A percentile compares a stretch with the other conserved stretches of the same genome.
These are phyloP conservation scores for Zygotorulaspora chibaensis DNA, from an alignment of 805 yeast genomes.

Conservation along the genomic window DNA sequence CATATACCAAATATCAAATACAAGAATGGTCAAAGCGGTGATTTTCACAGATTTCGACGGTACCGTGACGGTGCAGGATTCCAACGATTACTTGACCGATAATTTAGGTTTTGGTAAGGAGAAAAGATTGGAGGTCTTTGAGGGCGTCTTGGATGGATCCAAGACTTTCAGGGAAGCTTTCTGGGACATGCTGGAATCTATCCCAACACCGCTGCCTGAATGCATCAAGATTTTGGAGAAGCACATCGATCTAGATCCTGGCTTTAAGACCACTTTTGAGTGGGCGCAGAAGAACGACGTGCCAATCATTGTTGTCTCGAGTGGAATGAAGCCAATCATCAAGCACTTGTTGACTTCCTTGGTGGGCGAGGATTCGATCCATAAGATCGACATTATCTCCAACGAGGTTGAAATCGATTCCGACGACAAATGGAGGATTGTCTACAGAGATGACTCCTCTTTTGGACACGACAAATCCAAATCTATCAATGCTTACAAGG, in stretches of 20 bases:
- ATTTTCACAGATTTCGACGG: slow-evolving; percentile 98
- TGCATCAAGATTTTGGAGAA: slow-evolving; percentile 68
- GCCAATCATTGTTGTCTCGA: slow-evolving; percentile 82
- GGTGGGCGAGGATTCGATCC: slow-evolving; percentile 71
- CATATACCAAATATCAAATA: background rate
- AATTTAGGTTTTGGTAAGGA: slow-evolving; percentile 78
- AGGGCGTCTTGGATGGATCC: slow-evolving; percentile 65
- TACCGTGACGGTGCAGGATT: slow-evolving; percentile 91
- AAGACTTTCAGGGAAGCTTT: slow-evolving; percentile 78
- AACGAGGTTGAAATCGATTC: slow-evolving; percentile 61
- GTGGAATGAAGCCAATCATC: slow-evolving; percentile 93
- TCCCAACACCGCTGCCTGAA: slow-evolving; percentile 69
- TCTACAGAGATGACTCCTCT: slow-evolving; percentile 76
- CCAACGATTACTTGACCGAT: slow-evolving; percentile 89
- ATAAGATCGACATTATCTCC: slow-evolving; percentile 73
- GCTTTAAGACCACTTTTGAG: slow-evolving; percentile 73
- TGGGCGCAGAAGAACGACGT: slow-evolving; percentile 71
- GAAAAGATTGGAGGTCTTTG: slow-evolving; percentile 62
- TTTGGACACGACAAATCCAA: slow-evolving; percentile 95
- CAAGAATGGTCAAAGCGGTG: slow-evolving; percentile 53
- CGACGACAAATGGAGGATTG: slow-evolving; percentile 73
- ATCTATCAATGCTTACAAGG: slow-evolving; percentile 53
- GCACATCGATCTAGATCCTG: slow-evolving; percentile 79
- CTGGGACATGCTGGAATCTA: slow-evolving; percentile 75
- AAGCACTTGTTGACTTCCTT: slow-evolving; percentile 66